Evolutionary conservation across 1,139 yeast species (phyloP), one percentile per base, ranked within the genome.

Genomic region (Suhomyces bolitotheri): DNA sequence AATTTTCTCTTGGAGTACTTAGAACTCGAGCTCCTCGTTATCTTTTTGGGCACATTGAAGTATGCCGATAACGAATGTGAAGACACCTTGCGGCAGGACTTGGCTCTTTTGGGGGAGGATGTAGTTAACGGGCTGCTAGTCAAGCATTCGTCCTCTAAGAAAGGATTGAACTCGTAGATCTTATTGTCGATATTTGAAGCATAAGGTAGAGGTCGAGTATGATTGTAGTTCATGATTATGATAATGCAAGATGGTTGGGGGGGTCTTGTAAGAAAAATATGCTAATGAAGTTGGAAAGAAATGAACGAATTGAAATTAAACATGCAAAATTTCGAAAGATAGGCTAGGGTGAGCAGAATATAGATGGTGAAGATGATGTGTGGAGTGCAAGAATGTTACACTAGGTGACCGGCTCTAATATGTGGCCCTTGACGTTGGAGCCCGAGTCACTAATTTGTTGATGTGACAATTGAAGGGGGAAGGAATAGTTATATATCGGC

Each of bases 161-260:
- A 38, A 15, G 46, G 54, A 23, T 51, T 47, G 39, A 47, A 53
- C 15, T 52, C 56, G 39, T 62, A 61, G 10, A 60, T 50, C 41
- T 46, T 42, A 41, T 59, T 58, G 36, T 54, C 52, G 16, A 46
- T 32, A 31, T 47, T 37, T 15, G 43, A 29, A 13, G 47, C 46
- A 31, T 46, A 48, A 7, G 63, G 59, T 33, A 62, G 50, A 17
- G 67, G 66, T 35, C 47, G 37, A 3, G 66, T 60, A 31, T 40
- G 42, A 38, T 54, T 51, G 31, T 43, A 34, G 24, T 38, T 34
- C 41, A 38, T 38, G 34, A 19, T n/a, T n/a, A n/a, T 25, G 11
- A 20, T 11, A 12, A 29, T 33, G 38, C 27, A 29, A 19, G n/a
- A 8, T 10, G 12, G n/a, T n/a, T n/a, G 25, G 24, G 16, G 14